Evolutionary conservation across 495 filamentous ascomycete species (phyloP), one percentile per base, ranked within the genome.

Genomic region (Penicillium maclennaniae): DNA sequence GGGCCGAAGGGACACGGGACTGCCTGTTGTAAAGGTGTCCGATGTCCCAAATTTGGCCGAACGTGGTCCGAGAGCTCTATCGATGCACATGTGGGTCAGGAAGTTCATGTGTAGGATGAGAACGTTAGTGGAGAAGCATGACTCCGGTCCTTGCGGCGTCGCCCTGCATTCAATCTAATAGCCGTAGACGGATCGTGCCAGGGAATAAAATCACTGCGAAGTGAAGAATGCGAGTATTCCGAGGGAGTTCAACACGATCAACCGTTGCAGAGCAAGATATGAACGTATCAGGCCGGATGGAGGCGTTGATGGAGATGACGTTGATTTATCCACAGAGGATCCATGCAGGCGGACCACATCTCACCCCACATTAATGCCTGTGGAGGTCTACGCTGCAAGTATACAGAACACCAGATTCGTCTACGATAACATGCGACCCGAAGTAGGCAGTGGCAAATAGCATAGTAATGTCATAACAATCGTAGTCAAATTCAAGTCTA

Each of bases 401-500:
- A 40, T 40, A 34, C 31, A 12, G 10, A 12, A 34, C 4, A 14
- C 10, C 7, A 12, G 9, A 1, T 31, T 7, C 27, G 27, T 8
- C 27, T 31, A 31, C 7, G 6, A 7, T 3, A 31, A 31, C 10
- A 31, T 34, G 8, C 9, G 14, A 14, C 3, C 9, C 31, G 14
- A 34, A 12, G 9, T 40, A 20, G 19, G n/a, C 19, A 40, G 16
- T 7, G 20, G 38, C 8, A 36, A 8, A 21, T 45, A 23, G 23
- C 40, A 17, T 6, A 23, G 16, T 25, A 31, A 44, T 26, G 45
- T 56, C 53, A 51, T 65, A 58, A 62, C 43, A 50, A 59, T 65
- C 62, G 45, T 62, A 56, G 48, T 66, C 54, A 60, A 50, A 59
- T 55, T 54, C 53, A 60, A 45, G 49, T 60, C 60, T 60, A 63